These are phyloP conservation scores for Bolboschoenoplectus hybrid DNA, from an alignment of 202 grass and related monocot genomes.

Conservation along the genomic window DNA sequence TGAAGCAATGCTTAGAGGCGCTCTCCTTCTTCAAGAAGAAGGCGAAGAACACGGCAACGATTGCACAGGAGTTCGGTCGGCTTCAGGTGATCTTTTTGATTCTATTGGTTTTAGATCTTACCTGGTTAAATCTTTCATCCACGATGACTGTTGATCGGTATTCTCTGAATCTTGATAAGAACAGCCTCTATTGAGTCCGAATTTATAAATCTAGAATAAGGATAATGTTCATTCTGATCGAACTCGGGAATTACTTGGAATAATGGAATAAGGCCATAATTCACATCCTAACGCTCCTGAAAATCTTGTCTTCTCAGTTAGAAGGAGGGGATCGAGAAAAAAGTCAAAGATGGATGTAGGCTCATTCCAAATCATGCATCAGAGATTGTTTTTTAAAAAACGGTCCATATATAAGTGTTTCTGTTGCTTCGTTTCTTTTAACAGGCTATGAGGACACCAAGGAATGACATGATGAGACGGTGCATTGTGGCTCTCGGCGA, in stretches of 20 bases:
- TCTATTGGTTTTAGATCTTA: background rate
- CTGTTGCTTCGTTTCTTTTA: slow-evolving; percentile 17
- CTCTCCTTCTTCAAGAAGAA: slow-evolving; percentile 58
- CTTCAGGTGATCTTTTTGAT: slow-evolving; percentile 55
- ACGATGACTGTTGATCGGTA: background rate
- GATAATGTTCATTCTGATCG: background rate
- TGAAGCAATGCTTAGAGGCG: slow-evolving; percentile 54
- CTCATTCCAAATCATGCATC: background rate
- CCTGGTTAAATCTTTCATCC: background rate
- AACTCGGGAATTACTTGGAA: background rate
- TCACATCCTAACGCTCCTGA: background rate
- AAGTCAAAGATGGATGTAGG: background rate
- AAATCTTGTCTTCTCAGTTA: background rate
- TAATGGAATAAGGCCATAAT: background rate
- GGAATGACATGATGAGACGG: slow-evolving; percentile 49
- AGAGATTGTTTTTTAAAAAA: slow-evolving; percentile 17
- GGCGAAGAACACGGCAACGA: slow-evolving; percentile 34
- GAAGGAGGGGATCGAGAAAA: background rate
- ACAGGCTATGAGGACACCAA: slow-evolving; percentile 55
- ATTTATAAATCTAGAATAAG: background rate
- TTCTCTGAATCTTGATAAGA: slow-evolving; percentile 9
- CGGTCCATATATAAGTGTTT: background rate
- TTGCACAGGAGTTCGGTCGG: slow-evolving; percentile 51
- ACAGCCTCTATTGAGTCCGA: background rate
- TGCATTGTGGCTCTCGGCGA: slow-evolving; percentile 52